These are phyloP conservation scores for Wickerhamiella occidentalis DNA, from an alignment of 805 yeast genomes.

Conservation along the genomic window DNA sequence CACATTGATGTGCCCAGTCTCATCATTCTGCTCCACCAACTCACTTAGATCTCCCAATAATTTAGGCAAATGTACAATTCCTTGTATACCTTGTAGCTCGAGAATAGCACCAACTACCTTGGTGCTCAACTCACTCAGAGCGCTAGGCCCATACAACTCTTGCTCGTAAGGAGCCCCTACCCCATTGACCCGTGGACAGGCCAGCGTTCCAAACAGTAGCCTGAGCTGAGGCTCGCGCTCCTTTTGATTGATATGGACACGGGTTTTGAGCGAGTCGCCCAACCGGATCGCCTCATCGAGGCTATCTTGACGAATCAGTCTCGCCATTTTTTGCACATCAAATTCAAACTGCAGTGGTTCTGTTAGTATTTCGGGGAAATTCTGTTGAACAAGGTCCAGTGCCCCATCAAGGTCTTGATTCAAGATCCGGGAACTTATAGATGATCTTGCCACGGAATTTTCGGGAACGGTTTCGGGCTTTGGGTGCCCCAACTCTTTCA, in stretches of 20 bases:
- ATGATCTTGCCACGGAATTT: slow-evolving; percentile 29
- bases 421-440: slow-evolving; percentile 33
- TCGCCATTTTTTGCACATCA: slow-evolving; percentile 34
- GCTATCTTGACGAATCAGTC: slow-evolving; percentile 24
- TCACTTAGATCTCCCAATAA: not conserved
- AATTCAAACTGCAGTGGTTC: slow-evolving; percentile 32
- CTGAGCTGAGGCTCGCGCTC: not conserved
- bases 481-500: slow-evolving; percentile 19
- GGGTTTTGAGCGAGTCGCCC: slow-evolving; percentile 11
- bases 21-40: not conserved
- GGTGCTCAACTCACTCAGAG: slow-evolving; percentile 7
- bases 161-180: slow-evolving; percentile 8
- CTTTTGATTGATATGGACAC: not conserved
- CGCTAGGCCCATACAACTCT: slow-evolving; percentile 7
- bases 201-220: slow-evolving; percentile 9
- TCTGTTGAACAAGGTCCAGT: slow-evolving; percentile 29
- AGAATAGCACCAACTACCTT: not conserved
- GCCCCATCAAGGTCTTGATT: slow-evolving; percentile 38
- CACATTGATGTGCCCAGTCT: slow-evolving; percentile 5
- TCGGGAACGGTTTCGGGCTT: slow-evolving; percentile 29
- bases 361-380: slow-evolving; percentile 33
- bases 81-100: not conserved
- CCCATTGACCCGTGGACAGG: slow-evolving; percentile 8
- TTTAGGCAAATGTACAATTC: slow-evolving; percentile 4
- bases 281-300: slow-evolving; percentile 18